Percentiles rank a stretch among this genome's conserved stretches.
Conservation (phyloP, 2,329 filamentous ascomycete genomes). For the Colletotrichum costaricense region DNA sequence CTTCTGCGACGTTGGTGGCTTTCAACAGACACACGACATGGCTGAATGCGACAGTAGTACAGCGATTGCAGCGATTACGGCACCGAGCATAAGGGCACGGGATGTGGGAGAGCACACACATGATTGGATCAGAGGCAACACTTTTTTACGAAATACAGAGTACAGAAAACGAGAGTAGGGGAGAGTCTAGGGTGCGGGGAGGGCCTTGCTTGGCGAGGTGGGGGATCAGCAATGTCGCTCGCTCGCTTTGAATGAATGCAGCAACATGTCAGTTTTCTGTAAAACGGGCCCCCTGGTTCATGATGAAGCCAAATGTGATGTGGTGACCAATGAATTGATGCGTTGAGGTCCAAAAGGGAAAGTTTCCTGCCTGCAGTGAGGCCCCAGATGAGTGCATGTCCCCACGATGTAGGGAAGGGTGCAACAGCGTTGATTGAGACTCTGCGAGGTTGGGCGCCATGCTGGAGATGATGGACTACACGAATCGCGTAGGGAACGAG, state of each 20-base stretch:
- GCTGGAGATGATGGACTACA: background rate
- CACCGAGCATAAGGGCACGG: background rate
- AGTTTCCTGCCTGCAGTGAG: background rate
- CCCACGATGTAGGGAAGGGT: background rate
- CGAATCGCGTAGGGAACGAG: too few relatives aligned
- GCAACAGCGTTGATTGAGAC: background rate
- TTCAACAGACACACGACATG: slow-evolving; percentile 29
- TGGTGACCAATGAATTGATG: slow-evolving; percentile 11
- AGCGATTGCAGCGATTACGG: slow-evolving; percentile 24
- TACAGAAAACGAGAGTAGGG: slow-evolving; percentile 19
- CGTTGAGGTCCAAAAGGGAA: slow-evolving; percentile 20
- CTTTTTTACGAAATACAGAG: background rate
- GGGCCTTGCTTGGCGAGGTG: slow-evolving; percentile 28
- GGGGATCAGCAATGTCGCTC: slow-evolving; percentile 28
- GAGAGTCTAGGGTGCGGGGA: slow-evolving; percentile 17
- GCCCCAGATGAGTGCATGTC: background rate
- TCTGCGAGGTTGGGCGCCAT: background rate
- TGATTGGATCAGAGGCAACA: background rate
- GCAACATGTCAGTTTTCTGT: slow-evolving; percentile 30
- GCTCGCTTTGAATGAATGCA: slow-evolving; percentile 28
- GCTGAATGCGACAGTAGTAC: slow-evolving; percentile 9
- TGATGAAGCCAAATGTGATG: background rate
- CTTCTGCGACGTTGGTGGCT: slow-evolving; percentile 22
- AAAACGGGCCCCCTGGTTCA: background rate
- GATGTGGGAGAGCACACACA: background rate